Evolutionary conservation across 495 filamentous ascomycete genomes (phyloP).

Genomic region (Aspergillus olivimuriae): DNA sequence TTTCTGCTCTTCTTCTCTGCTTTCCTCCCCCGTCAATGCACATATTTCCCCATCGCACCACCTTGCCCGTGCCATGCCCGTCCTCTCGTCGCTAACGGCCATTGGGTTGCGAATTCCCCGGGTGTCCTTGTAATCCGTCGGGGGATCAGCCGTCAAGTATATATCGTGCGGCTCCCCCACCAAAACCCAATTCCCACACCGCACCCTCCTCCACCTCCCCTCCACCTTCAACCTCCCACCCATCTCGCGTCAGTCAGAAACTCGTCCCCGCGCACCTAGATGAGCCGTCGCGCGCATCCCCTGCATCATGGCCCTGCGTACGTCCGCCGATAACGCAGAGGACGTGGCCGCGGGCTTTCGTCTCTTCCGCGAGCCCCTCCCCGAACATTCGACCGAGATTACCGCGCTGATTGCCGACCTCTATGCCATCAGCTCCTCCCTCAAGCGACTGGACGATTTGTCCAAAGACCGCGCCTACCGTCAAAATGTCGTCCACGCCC

Average conservation of each 20-base stretch:
- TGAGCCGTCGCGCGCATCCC: slow-evolving; percentile 3
- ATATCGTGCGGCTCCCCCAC: background rate
- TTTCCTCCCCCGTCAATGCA: background rate
- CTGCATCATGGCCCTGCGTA: slow-evolving; percentile 39
- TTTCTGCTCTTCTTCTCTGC: background rate
- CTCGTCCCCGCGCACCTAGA: background rate
- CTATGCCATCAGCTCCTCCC: slow-evolving; percentile 44
- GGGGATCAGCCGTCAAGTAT: no score
- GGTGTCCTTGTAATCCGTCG: no score
- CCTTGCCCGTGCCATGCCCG: no score
- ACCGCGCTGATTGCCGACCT: slow-evolving; percentile 48
- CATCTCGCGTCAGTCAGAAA: background rate
- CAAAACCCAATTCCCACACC: background rate
- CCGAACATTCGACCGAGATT: slow-evolving; percentile 48
- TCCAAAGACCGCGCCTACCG: slow-evolving; percentile 26
- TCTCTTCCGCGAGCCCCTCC: slow-evolving; percentile 45
- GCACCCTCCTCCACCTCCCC: background rate
- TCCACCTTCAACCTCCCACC: background rate
- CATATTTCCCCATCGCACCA: background rate
- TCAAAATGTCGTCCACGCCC: slow-evolving; percentile 28
- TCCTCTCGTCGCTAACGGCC: no score
- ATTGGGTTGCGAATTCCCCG: no score
- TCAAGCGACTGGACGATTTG: slow-evolving; percentile 40
- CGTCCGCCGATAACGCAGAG: slow-evolving; percentile 44
- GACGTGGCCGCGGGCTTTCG: slow-evolving; percentile 48